Evolutionary conservation across 129 eudicot species (phyloP), one percentile per base, ranked within the genome.

Genomic region (Artemisia tridentata): DNA sequence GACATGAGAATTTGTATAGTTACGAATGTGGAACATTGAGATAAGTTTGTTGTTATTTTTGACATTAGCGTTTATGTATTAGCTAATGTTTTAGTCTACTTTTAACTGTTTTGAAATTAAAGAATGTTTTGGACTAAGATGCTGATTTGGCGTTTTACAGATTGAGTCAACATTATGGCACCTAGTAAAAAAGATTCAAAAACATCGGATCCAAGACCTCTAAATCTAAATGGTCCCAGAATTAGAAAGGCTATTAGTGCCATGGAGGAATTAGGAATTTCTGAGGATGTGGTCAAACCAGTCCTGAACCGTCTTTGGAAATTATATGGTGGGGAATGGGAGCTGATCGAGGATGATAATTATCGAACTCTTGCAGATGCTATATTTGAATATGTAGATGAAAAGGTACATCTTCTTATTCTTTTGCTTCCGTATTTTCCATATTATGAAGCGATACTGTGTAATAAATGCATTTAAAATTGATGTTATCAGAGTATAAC

Each of bases 281-380:
- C 67, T 66, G 18, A 17, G 34, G 84, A 72, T 55, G 82, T 65
- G 16, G 91, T 83, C 13, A 83, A 67, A 74, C 98, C 91, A 20
- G 91, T 84, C 29, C 85, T 92, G 7, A 76, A 80, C 52, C 54
- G 74, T 3, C 91, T 92, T 58, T 38, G 75, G 43, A 73, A 68
- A 48, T 41, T 92, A 60, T 92, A 80, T 54, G 69, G 51, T 19
- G 54, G 56, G 19, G 82, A 79, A 0, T 92, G 96, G 98, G 86
- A 80, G 1, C 80, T 83, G 19, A 92, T 92, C 3, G 95, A 92
- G 65, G 95, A 80, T 46, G 91, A 88, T 7, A 92, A 92, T 11
- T 92, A 81, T 59, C 86, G 84, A 15, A 67, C 83, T 7, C 98
- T 92, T 70, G 96, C 74, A 45, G 95, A 88, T 82, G 85, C 91